Base-by-base conservation (phyloP, 306 rosid species). In the Sechiopsis laciniata region DNA sequence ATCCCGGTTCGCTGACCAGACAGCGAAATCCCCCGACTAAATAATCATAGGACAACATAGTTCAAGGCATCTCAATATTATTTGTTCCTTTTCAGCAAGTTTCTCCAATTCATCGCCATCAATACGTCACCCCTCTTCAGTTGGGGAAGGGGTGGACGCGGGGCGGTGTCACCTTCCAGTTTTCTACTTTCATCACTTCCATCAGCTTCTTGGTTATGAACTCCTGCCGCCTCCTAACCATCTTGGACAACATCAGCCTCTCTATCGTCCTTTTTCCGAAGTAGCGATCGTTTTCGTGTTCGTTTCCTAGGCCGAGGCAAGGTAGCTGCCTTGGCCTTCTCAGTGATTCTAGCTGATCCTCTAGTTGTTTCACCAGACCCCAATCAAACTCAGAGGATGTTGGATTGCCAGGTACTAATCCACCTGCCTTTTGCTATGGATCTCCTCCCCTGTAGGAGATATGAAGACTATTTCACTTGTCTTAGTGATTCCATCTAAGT, bases 321-420 rank as follows among this genome's bases (percentile, higher is more conserved):
- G 56, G 73, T 35, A 68, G 19, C 13, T 45, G 37, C 72, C 55
- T 67, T 67, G 2, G 35, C 56, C 35, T 46, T 67, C 72, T 48
- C 73, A 62, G 85, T 84, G 77, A 92, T 89, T 76, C 97, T 89
- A n/a, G 97, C 85, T 16, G 96, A 92, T 76, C 91, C 85, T 79
- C 96, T 85, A 17, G 92, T 92, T 59, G 97, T 85, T 87, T 92
- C 97, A 73, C 95, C 96, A 60, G 91, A 13, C 92, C 91, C 97
- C 97, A 92, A 75, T 92, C 91, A 82, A 92, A 92, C 75, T 88
- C 90, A 40, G 88, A 83, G 62, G 51, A 82, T 65, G 83, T 79
- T 35, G 96, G 91, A 60, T 92, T 89, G 74, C 86, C 96, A 90
- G 82, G 74, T 90, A 92, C 80, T 87, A 88, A 67, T 90, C 92